These are phyloP conservation scores for Penicillium fuscoglaucum DNA, from an alignment of 2,329 filamentous ascomycete species.

Conservation along the genomic window DNA sequence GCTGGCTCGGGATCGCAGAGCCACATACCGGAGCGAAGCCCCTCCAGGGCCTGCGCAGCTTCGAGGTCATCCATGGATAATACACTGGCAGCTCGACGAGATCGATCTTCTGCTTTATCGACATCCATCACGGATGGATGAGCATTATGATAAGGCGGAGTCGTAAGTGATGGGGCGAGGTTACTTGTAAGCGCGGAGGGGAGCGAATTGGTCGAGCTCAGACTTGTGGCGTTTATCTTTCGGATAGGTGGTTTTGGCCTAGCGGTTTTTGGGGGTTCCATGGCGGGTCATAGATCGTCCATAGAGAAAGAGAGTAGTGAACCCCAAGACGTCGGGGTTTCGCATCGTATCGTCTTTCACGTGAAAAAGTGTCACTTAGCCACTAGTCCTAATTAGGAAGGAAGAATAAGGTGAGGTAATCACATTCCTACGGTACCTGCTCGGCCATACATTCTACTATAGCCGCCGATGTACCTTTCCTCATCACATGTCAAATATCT, in stretches of 20 bases:
- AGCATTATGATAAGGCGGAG: conserved; percentile 28
- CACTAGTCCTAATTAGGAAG: conserved; percentile 4
- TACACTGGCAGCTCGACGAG: conserved; percentile 47
- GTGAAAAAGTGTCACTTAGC: conserved; percentile 9
- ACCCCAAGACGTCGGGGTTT: conserved; percentile 6
- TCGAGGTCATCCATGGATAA: conserved; percentile 53
- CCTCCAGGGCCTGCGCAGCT: conserved; percentile 73
- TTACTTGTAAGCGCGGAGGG: conserved; percentile 13
- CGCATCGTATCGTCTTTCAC: conserved; percentile 11
- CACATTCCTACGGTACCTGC: background rate
- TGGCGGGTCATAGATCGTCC: conserved; percentile 11
- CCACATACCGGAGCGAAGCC: conserved; percentile 67
- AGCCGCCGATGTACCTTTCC: background rate
- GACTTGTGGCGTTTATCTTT: conserved; percentile 13
- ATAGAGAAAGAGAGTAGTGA: background rate
- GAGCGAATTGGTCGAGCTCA: conserved; percentile 12
- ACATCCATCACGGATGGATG: conserved; percentile 39
- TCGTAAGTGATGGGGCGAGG: background rate
- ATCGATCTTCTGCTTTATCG: conserved; percentile 37
- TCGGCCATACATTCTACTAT: conserved; percentile 2
- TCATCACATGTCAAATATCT: conserved; percentile 11
- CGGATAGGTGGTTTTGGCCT: conserved; percentile 1
- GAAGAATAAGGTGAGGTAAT: conserved; percentile 6
- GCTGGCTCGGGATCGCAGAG: background rate
- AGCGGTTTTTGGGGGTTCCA: conserved; percentile 13